Conservation (phyloP, 2,329 filamentous ascomycete species). For the Onygenales sp. region DNA sequence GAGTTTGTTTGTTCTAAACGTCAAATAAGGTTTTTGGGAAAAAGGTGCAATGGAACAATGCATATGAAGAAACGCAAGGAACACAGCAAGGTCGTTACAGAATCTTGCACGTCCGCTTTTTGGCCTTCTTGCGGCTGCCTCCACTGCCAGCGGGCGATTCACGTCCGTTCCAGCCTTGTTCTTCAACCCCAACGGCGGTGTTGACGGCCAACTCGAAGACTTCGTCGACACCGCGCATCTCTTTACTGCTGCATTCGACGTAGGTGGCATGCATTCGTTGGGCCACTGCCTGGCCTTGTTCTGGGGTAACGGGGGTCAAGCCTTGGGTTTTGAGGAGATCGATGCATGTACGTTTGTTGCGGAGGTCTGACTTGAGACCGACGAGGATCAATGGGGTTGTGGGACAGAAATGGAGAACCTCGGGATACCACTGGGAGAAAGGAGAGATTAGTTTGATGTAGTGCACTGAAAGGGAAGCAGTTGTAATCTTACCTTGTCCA, state of each 20-base stretch:
- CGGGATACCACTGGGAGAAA: slow-evolving; percentile 78
- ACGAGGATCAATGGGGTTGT: slow-evolving; percentile 93
- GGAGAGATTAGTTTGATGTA: neutral
- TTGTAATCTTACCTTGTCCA: slow-evolving; percentile 72
- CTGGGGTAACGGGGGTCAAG: slow-evolving; percentile 82
- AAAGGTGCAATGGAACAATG: neutral
- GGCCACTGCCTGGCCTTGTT: slow-evolving; percentile 81
- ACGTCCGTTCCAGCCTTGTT: slow-evolving; percentile 38
- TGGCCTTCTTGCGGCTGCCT: slow-evolving; percentile 52
- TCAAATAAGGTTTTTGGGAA: neutral
- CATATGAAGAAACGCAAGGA: neutral
- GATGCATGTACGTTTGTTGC: slow-evolving; percentile 91
- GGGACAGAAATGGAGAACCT: slow-evolving; percentile 97
- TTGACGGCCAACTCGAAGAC: slow-evolving; percentile 90
- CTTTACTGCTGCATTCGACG: slow-evolving; percentile 98
- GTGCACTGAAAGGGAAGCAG: neutral
- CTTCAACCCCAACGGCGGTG: slow-evolving; percentile 76
- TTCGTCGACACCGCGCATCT: slow-evolving; percentile 91
- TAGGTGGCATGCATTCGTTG: slow-evolving; percentile 91
- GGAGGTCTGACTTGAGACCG: slow-evolving; percentile 92
- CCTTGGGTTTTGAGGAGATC: slow-evolving; percentile 98
- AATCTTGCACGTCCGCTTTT: slow-evolving; percentile 75
- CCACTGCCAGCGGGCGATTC: slow-evolving; percentile 21
- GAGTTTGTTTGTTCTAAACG: neutral
- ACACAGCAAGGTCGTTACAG: slow-evolving; percentile 44